Conservation (phyloP, 176 grass and related monocot species). For the Typha latifolia region DNA sequence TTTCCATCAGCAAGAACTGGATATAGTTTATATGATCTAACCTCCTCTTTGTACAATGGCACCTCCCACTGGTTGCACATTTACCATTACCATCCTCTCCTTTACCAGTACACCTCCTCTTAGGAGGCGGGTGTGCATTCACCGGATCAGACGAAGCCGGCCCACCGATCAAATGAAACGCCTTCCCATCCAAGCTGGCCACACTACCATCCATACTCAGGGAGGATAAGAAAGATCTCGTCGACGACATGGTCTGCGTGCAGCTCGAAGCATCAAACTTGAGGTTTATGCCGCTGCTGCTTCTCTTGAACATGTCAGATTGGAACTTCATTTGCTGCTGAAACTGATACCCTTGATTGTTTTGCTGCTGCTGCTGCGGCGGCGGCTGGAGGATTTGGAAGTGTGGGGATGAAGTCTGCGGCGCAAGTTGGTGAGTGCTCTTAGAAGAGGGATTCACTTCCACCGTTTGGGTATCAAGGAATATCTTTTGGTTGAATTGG, state of each 20-base stretch:
- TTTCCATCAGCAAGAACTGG: slow-evolving; percentile 2
- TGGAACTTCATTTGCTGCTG: slow-evolving; percentile 55
- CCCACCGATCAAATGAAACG: slow-evolving; percentile 39
- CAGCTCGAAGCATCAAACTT: slow-evolving; percentile 35
- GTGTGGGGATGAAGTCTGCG: not conserved
- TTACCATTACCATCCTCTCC: slow-evolving; percentile 32
- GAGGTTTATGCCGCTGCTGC: slow-evolving; percentile 19
- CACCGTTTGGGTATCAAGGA: slow-evolving; percentile 20
- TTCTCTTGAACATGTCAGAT: slow-evolving; percentile 54
- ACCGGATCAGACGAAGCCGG: slow-evolving; percentile 24
- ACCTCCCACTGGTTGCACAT: slow-evolving; percentile 31
- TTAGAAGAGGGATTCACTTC: slow-evolving; percentile 27
- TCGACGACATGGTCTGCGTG: slow-evolving; percentile 27
- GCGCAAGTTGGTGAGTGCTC: slow-evolving; percentile 8
- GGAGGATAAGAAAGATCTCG: slow-evolving; percentile 25
- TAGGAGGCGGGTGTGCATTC: slow-evolving; percentile 10
- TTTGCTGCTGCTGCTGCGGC: slow-evolving; percentile 32
- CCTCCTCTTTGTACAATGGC: slow-evolving; percentile 78
- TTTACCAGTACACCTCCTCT: slow-evolving; percentile 23
- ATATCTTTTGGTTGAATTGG: slow-evolving; percentile 23
- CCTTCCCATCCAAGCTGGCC: slow-evolving; percentile 1
- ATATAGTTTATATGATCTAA: slow-evolving; percentile 20
- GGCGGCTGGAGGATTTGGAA: slow-evolving; percentile 4
- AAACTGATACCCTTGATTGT: slow-evolving; percentile 23
- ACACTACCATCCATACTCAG: slow-evolving; percentile 33